Base-by-base conservation (phyloP, 306 rosid species). In the Gillenia trifoliata region DNA sequence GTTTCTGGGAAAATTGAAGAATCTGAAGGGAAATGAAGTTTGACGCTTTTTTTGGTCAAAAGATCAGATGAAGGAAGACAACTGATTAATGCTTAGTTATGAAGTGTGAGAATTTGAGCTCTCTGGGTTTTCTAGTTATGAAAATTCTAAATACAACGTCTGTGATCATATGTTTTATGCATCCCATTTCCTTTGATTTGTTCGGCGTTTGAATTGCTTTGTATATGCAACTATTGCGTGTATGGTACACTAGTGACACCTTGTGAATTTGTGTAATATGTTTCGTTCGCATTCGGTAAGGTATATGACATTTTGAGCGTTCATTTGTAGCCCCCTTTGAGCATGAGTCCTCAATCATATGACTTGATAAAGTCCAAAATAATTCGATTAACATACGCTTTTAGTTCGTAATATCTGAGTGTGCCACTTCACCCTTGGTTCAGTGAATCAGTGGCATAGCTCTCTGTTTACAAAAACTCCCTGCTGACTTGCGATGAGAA, bases 141-240 rank as follows among this genome's bases (percentile, higher is more conserved):
- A 56, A 66, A 40, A 40, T 26, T 40, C 54, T n/a, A 16, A 43
- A 25, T 71, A 45, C 41, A 8, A 25, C 28, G 40, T 29, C 43
- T 17, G 77, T 43, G 77, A 61, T 73, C 41, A 28, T n/a, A 45
- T 71, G 36, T 22, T 71, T 55, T 54, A 55, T 71, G 17, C 34
- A 33, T 33, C 12, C 45, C 8, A 64, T 11, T 30, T 17, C 36
- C 47, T 4, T 56, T 10, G 52, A 55, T 25, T 71, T 36, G 26
- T 33, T 13, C 22, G 4, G 70, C 33, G 13, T 47, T 45, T n/a
- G 23, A 22, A 49, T 19, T 23, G 56, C 9, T 40, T 40, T 25
- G 29, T 41, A 25, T 26, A 8, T 69, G 69, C 12, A 63, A 64
- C 9, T n/a, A 3, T n/a, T 64, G 69, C 28, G 10, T 9, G 28